Base-by-base conservation (phyloP, 352 stramenopile species). In the Lagenidium giganteum region DNA sequence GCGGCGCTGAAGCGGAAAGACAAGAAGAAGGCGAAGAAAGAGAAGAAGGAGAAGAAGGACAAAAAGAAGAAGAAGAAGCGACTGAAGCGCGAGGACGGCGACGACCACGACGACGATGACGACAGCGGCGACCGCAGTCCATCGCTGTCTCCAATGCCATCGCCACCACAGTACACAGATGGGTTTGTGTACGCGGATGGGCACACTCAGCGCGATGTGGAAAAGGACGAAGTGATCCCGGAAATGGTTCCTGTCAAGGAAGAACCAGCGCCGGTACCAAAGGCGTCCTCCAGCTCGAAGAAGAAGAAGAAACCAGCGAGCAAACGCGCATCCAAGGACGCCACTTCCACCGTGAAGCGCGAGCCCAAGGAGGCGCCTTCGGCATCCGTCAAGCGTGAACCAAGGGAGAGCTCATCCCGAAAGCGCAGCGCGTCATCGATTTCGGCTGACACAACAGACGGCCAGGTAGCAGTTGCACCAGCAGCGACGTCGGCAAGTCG, bases 11-110 rank as follows among this genome's bases (percentile, higher is more conserved):
- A 24, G 6, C 26, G 47, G 26, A 7, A 39, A 39, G 18, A 42
- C 23, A 85, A 79, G 51, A 85, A 78, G 54, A 57, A 83, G 37
- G 70, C 69, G 51, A 74, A 70, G 57, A 69, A 67, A 33, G 67
- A 73, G 33, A 68, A 71, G 23, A 67, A 77, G 30, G 83, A 81
- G 42, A 57, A 68, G 25, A 70, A 43, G 25, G 44, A 30, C 24
- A 36, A 55, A 25, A 34, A 53, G 46, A 67, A 65, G 47, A 81
- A 71, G 48, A 73, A 79, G 48, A 70, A 61, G 35, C 8, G 71
- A 77, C 30, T 47, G 48, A 18, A 67, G 83, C 5, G 64, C 17
- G 75, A 64, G 27, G 72, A 86, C n/a, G 70, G 61, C 31, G 75
- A 87, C 40, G 61, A 64, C n/a, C 16, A 23, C 2, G 39, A 75